Evolutionary conservation across 768 basidiomycete species (phyloP), one percentile per base, ranked within the genome.

Genomic region (Rhodotorula sphaerocarpa): DNA sequence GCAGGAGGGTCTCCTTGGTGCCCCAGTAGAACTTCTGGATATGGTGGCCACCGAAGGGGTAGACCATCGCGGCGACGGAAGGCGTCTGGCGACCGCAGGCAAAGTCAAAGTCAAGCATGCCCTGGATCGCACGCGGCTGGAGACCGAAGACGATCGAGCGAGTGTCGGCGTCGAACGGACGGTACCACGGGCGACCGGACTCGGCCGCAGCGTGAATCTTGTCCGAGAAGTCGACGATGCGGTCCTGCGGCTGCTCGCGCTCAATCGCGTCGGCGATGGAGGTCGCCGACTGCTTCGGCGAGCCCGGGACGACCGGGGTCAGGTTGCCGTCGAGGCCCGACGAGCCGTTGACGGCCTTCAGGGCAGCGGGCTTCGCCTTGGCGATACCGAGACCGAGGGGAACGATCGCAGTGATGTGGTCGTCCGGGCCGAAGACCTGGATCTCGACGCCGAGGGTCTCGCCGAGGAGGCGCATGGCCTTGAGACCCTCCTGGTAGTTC

Each of bases 11-110:
- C 81, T 97, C 95, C 80, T 89, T 90, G 44, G 95, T 97, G 59
- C 95, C 95, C 95, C 95, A 97, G 82, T 99, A 97, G 83, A 99
- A 96, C 80, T 99, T 99, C 79, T 99, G 95, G 77, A 96, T 95
- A 79, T 97, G 95, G 79, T 97, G 93, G 25, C 93, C 93, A 74
- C 93, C 95, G 78, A 99, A 99, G 75, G 93, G 95, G 77, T 99
- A 99, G 75, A 99, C 95, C 93, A 97, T 99, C 43, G 95, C 95
- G 33, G 95, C 92, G 69, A 97, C 95, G 50, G 85, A 87, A 42
- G 95, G 91, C 25, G 86, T 82, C 50, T 82, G 76, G 66, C 95
- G 88, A 23, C 92, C 92, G 78, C 95, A 99, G 20, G 90, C 90
- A 79, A 85, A 99, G 81, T 99, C 95, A 70, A 99, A 99, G 82